Base-by-base conservation (phyloP, 192 early-diverging fungal species). In the Entophlyctis luteolus region DNA sequence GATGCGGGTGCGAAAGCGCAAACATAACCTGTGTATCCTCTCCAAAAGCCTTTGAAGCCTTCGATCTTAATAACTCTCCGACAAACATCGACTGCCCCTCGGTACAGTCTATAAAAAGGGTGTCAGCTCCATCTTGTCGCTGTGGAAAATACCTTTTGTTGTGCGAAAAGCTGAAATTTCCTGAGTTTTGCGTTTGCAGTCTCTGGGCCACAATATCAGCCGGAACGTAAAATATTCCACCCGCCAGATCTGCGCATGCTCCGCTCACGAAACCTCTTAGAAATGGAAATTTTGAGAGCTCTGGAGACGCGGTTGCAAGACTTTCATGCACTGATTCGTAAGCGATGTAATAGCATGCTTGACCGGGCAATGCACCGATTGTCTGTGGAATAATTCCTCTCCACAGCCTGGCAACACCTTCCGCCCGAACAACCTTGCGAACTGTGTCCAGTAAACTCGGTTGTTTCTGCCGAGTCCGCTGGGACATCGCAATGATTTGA, bases 191-290 rank as follows among this genome's bases (percentile, higher is more conserved):
- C 12, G 72, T 77, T 50, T 82, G 80, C 39, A 82, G 65, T 27
- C 80, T 57, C 49, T 82, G 80, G 16, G 80, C 75, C 6, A 82
- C 69, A n/a, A 79, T 73, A 50, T 82, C 80, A 10, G 77, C 73
- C n/a, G 80, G 80, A 0, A 82, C 75, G 34, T 75, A 77, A 38
- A 72, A 72, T 2, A 77, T 46, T 4, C 62, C 76, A 23, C 56
- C 72, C 6, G 67, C 71, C 0, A 71, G 10, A 20, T 55, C 73
- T 16, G 67, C 55, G 29, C 54, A 59, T 3, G 77, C 77, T 18
- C 77, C 75, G 50, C 75, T 39, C 6, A 70, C n/a, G 59, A 81
- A 81, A 23, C 79, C 79, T 1, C 74, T 31, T 32, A 74, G 18
- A 42, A 81, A 81, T 16, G 67, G 28, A 10, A 8, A 29, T 10